A percentile compares a stretch with the other conserved stretches of the same genome.
Evolutionary conservation across 1,139 yeast species (phyloP).

Genomic region (Yamadazyma dendronema): DNA sequence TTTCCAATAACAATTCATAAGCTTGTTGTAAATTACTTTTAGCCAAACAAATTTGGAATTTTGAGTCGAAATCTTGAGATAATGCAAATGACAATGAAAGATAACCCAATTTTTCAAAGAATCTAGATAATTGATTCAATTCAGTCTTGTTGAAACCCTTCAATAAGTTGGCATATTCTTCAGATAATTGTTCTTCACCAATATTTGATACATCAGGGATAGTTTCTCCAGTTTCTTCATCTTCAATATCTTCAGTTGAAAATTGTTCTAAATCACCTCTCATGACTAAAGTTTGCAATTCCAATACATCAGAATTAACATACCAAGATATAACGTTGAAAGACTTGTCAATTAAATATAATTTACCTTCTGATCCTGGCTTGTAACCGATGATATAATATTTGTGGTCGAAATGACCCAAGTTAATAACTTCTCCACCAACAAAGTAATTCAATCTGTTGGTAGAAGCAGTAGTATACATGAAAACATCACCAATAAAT

Average conservation of each 20-base stretch:
- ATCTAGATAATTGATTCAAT: conserved; percentile 79
- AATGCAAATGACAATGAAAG: conserved; percentile 77
- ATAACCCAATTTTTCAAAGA: conserved; percentile 89
- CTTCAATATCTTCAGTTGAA: conserved; percentile 29
- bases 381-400: conserved; percentile 87
- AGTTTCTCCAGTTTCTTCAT: conserved; percentile 41
- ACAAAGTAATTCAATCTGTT: conserved; percentile 91
- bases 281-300: conserved; percentile 91
- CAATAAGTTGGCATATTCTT: conserved; percentile 43
- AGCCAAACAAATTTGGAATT: conserved; percentile 63
- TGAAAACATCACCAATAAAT: conserved; percentile 96
- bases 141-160: conserved; percentile 63
- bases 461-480: conserved; percentile 76
- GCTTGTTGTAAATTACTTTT: conserved; percentile 73
- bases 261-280: conserved; percentile 79
- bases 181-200: conserved; percentile 63
- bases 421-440: conserved; percentile 89
- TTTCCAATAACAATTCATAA: conserved; percentile 59
- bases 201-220: conserved; percentile 51
- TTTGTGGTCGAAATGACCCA: conserved; percentile 89
- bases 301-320: conserved; percentile 81
- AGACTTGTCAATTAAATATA: conserved; percentile 89
- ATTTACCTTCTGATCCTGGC: conserved; percentile 78
- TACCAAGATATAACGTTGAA: conserved; percentile 80
- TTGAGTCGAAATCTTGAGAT: conserved; percentile 82